Conservation (phyloP, 73 alveolate genomes). For the Paramecium biaurelia region DNA sequence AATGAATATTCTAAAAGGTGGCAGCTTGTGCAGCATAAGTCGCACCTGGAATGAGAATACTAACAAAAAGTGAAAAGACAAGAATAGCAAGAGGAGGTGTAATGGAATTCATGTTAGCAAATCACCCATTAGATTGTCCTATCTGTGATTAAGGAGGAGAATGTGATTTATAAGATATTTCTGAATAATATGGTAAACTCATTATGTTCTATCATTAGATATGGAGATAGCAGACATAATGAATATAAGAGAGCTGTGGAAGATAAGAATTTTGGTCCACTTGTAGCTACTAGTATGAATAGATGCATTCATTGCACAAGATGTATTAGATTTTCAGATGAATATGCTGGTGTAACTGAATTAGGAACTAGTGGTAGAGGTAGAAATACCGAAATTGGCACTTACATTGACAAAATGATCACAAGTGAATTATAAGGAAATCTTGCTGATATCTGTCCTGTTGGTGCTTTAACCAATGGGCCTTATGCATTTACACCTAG, state of each 20-base stretch:
- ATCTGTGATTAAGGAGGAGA: constrained; percentile 96
- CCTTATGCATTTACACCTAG: constrained; percentile 89
- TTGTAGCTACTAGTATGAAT: constrained; percentile 83
- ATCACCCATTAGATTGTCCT: constrained; percentile 96
- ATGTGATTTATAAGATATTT: constrained; percentile 89
- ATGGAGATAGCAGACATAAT: constrained; percentile 76
- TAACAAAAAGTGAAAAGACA: constrained; percentile 85
- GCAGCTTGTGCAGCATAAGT: constrained; percentile 90
- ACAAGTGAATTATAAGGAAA: constrained; percentile 89
- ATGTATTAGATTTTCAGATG: constrained; percentile 84
- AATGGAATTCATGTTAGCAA: constrained; percentile 91
- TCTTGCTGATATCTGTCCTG: constrained; percentile 92
- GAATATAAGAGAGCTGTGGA: constrained; percentile 94
- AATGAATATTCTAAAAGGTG: background rate
- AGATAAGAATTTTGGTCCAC: constrained; percentile 90
- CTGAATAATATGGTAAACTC: constrained; percentile 74
- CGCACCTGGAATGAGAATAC: constrained; percentile 86
- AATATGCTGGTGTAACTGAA: constrained; percentile 83
- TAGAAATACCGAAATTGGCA: constrained; percentile 81
- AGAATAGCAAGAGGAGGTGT: constrained; percentile 93
- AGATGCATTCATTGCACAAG: constrained; percentile 95
- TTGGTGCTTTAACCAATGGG: constrained; percentile 88
- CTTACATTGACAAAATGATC: constrained; percentile 84
- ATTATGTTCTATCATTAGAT: background rate
- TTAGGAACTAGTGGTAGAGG: constrained; percentile 92